Conservation (phyloP, 2,329 filamentous ascomycete species). For the Ceratocystis alfenasii region DNA sequence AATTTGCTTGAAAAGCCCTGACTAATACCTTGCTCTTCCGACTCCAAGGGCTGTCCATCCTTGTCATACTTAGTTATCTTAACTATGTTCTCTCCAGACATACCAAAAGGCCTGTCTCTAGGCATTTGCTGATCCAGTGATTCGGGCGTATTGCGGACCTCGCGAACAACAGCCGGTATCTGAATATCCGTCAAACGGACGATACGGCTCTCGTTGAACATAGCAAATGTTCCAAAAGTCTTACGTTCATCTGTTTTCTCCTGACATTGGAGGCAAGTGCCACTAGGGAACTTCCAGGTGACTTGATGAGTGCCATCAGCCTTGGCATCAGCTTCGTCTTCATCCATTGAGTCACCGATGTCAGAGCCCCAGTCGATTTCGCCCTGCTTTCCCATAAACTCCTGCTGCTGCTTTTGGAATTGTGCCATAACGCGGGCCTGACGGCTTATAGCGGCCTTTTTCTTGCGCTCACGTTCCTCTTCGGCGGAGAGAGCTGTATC, state of each 20-base stretch:
- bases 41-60: constrained; percentile 56
- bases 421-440: constrained; percentile 95
- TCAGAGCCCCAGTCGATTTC: constrained; percentile 69
- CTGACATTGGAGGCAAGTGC: constrained; percentile 91
- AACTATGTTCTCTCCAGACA: constrained; percentile 74
- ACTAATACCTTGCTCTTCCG: constrained; percentile 71
- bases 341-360: constrained; percentile 59
- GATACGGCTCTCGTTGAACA: constrained; percentile 75
- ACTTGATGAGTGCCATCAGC: constrained; percentile 46
- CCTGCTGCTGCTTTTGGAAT: constrained; percentile 95
- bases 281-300: constrained; percentile 79
- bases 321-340: constrained; percentile 49
- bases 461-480: constrained; percentile 70
- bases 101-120: constrained; percentile 72
- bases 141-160: constrained; percentile 64
- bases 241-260: constrained; percentile 85
- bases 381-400: constrained; percentile 77
- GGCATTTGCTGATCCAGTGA: constrained; percentile 81
- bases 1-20: constrained; percentile 70
- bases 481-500: constrained; percentile 44
- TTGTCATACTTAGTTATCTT: constrained; percentile 64
- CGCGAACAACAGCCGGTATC: constrained; percentile 71
- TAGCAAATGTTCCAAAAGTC: constrained; percentile 85
- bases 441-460: constrained; percentile 76
- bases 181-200: constrained; percentile 74